A percentile compares a stretch with the other conserved stretches of the same genome.
These are phyloP conservation scores for Biancaea sappan DNA, from an alignment of 306 rosid genomes.

Conservation along the genomic window DNA sequence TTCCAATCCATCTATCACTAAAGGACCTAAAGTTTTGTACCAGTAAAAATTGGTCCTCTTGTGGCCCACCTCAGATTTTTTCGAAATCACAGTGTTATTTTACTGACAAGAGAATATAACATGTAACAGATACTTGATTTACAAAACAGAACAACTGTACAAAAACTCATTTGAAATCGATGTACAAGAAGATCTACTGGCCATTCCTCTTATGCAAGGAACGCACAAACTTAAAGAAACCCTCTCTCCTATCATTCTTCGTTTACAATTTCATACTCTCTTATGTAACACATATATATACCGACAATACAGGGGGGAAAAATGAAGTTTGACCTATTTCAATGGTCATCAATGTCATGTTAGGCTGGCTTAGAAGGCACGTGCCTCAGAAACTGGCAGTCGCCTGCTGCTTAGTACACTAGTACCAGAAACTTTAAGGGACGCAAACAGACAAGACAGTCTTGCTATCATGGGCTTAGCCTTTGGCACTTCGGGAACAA, in stretches of 20 bases:
- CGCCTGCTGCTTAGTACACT: conserved; percentile 62
- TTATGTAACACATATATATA: conserved; percentile 49
- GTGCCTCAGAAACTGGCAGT: conserved; percentile 79
- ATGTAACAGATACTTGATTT: not conserved
- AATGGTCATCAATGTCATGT: conserved; percentile 22
- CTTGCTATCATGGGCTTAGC: conserved; percentile 82
- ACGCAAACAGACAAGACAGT: conserved; percentile 81
- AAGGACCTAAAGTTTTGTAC: conserved; percentile 1
- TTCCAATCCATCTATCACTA: too few relatives aligned
- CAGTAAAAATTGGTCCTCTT: not conserved
- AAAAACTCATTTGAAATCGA: not conserved
- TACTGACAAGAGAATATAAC: conserved; percentile 33
- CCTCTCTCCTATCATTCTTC: conserved; percentile 31
- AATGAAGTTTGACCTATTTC: conserved; percentile 44
- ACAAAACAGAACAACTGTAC: conserved; percentile 1
- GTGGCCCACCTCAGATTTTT: conserved; percentile 13
- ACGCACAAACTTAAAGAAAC: conserved; percentile 38
- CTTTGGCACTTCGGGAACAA: conserved; percentile 59
- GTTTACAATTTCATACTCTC: conserved; percentile 50
- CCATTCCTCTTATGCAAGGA: conserved; percentile 34
- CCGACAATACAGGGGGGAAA: conserved; percentile 40
- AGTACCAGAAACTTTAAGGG: conserved; percentile 71
- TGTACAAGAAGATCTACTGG: conserved; percentile 37
- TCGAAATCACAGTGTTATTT: conserved; percentile 31
- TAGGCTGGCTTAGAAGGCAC: conserved; percentile 70